Evolutionary conservation across 129 eudicot genomes (phyloP).

Genomic region (Smallanthus sonchifolius): DNA sequence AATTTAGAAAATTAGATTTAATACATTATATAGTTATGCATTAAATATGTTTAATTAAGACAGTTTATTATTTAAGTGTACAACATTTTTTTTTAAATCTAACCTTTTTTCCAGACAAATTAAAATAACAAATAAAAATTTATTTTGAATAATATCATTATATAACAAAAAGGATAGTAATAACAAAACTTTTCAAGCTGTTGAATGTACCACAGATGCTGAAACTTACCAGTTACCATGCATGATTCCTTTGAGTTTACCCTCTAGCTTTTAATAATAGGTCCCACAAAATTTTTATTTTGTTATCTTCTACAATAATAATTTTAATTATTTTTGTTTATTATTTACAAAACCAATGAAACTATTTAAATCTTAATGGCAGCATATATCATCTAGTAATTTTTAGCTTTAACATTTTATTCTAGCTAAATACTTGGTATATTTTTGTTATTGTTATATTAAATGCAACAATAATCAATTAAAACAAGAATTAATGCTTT

Average conservation of each 20-base stretch:
- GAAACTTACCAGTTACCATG: constrained; percentile 27
- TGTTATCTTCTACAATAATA: constrained; percentile 10
- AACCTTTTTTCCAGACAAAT: background rate
- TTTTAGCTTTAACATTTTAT: background rate
- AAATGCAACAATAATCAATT: background rate
- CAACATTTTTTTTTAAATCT: too few relatives aligned
- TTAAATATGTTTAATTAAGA: background rate
- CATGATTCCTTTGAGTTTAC: constrained; percentile 19
- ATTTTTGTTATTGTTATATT: background rate
- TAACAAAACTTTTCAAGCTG: background rate
- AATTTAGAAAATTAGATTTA: background rate
- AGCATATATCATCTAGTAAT: background rate
- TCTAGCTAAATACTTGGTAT: background rate
- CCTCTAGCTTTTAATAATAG: background rate
- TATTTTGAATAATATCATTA: background rate
- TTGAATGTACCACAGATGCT: constrained; percentile 7
- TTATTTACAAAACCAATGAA: background rate
- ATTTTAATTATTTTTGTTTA: background rate
- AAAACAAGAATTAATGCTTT: background rate
- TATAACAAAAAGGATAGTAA: background rate
- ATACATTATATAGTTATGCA: background rate
- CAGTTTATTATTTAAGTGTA: background rate
- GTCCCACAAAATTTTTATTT: constrained; percentile 22
- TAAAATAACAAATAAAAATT: background rate
- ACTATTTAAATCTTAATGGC: background rate